phyloP scores from a whole-genome alignment of 192 early-diverging fungal species.

The Coemansia sp. region DNA sequence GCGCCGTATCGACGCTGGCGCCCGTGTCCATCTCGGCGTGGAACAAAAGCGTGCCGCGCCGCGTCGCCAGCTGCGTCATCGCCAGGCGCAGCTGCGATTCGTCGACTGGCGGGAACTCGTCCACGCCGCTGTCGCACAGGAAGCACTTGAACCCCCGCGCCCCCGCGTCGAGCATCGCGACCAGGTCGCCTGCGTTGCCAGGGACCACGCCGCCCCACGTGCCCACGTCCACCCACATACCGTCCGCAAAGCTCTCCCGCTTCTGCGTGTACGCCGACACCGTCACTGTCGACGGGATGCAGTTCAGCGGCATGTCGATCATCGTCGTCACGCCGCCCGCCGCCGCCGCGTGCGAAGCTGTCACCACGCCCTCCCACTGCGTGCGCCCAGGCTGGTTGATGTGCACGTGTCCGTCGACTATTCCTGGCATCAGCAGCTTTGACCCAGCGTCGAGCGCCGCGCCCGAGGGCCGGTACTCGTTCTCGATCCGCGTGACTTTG shows the following conservation, averaged over 20 bases:
- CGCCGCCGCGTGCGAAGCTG: slow-evolving; percentile 76
- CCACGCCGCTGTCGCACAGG: slow-evolving; percentile 79
- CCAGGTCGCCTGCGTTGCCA: slow-evolving; percentile 65
- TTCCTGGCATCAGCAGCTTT: slow-evolving; percentile 66
- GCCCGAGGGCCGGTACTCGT: slow-evolving; percentile 34
- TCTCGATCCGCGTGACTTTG: slow-evolving; percentile 54
- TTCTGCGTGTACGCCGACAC: slow-evolving; percentile 64
- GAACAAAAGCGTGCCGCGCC: slow-evolving; percentile 66
- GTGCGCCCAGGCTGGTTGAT: slow-evolving; percentile 85
- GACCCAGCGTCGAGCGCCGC: slow-evolving; percentile 57
- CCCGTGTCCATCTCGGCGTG: slow-evolving; percentile 70
- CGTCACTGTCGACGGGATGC: slow-evolving; percentile 81
- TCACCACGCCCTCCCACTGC: slow-evolving; percentile 81
- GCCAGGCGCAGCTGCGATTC: slow-evolving; percentile 65
- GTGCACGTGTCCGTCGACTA: slow-evolving; percentile 80
- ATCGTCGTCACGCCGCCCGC: slow-evolving; percentile 79
- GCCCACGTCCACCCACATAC: slow-evolving; percentile 76
- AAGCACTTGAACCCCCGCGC: slow-evolving; percentile 84
- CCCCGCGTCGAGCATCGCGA: slow-evolving; percentile 62
- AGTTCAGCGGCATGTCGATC: slow-evolving; percentile 85
- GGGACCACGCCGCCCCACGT: slow-evolving; percentile 81
- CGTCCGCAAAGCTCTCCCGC: slow-evolving; percentile 62
- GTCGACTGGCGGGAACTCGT: slow-evolving; percentile 79
- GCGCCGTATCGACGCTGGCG: slow-evolving; percentile 31
- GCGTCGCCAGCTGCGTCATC: slow-evolving; percentile 61